Evolutionary conservation across 1,284 basidiomycete species (phyloP).

Genomic region (Heimioporus punctisporus): DNA sequence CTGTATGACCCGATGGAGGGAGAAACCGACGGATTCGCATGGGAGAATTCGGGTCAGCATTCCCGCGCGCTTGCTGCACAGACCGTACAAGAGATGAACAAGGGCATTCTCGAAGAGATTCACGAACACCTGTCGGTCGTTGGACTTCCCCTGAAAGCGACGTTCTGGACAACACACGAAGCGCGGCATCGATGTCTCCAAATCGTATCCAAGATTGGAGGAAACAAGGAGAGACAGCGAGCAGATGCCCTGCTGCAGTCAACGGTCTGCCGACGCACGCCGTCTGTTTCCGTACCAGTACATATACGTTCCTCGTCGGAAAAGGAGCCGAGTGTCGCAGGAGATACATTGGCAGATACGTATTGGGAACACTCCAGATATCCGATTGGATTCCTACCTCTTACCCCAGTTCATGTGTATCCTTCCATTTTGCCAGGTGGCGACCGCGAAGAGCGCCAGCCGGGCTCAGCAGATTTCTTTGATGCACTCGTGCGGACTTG

Average conservation of each 20-base stretch:
- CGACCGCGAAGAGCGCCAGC: not conserved
- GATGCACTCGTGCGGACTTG: constrained; percentile 50
- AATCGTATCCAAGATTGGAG: constrained; percentile 76
- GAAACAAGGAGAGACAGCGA: constrained; percentile 59
- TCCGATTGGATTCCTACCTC: constrained; percentile 46
- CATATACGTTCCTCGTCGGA: too few relatives aligned
- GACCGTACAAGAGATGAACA: constrained; percentile 71
- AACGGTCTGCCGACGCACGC: constrained; percentile 1
- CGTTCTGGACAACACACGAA: constrained; percentile 81
- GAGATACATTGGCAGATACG: not conserved
- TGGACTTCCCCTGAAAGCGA: constrained; percentile 31
- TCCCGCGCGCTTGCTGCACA: constrained; percentile 67
- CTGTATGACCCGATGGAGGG: constrained; percentile 16
- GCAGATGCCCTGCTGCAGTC: constrained; percentile 56
- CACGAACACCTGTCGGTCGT: constrained; percentile 42
- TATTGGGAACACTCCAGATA: constrained; percentile 74
- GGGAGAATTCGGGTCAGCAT: constrained; percentile 48
- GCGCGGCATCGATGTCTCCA: constrained; percentile 68
- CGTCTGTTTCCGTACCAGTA: not conserved
- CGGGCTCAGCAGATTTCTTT: constrained; percentile 39
- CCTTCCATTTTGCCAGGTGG: constrained; percentile 23
- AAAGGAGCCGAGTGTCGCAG: too few relatives aligned
- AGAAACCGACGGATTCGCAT: too few relatives aligned
- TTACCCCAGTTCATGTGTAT: constrained; percentile 58
- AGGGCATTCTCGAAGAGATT: constrained; percentile 67